Evolutionary conservation across 805 yeast genomes (phyloP).

Genomic region (Candida orba): DNA sequence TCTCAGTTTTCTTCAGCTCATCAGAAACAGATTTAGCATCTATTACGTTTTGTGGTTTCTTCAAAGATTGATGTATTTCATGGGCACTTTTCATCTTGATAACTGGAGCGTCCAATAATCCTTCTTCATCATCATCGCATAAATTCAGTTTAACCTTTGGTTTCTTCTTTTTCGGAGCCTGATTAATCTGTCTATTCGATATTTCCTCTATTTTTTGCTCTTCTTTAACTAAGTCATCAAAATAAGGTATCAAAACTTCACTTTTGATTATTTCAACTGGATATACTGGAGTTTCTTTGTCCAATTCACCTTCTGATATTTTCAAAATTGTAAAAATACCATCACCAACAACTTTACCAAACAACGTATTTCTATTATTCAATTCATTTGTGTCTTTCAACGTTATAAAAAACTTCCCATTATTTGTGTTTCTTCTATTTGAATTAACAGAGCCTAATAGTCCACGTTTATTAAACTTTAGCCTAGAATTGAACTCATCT

Average conservation of each 20-base stretch:
- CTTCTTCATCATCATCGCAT: slow-evolving; percentile 19
- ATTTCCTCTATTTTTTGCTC: background rate
- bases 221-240: slow-evolving; percentile 32
- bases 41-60: background rate
- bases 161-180: slow-evolving; percentile 21
- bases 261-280: slow-evolving; percentile 39
- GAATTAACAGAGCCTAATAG: slow-evolving; percentile 42
- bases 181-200: background rate
- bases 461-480: slow-evolving; percentile 47
- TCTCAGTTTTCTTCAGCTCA: slow-evolving; percentile 3
- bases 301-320: slow-evolving; percentile 42
- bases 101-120: slow-evolving; percentile 25
- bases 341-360: slow-evolving; percentile 55
- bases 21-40: background rate
- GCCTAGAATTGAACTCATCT: slow-evolving; percentile 45
- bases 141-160: slow-evolving; percentile 30
- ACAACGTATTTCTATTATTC: slow-evolving; percentile 35
- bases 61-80: slow-evolving; percentile 18
- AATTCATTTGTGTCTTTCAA: slow-evolving; percentile 38
- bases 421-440: slow-evolving; percentile 25
- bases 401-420: slow-evolving; percentile 43
- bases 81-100: slow-evolving; percentile 38
- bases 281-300: slow-evolving; percentile 39
- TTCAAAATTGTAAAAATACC: slow-evolving; percentile 44
- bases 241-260: slow-evolving; percentile 41